phyloP scores from a whole-genome alignment of 345 rosid species.

The Litchi chinensis region DNA sequence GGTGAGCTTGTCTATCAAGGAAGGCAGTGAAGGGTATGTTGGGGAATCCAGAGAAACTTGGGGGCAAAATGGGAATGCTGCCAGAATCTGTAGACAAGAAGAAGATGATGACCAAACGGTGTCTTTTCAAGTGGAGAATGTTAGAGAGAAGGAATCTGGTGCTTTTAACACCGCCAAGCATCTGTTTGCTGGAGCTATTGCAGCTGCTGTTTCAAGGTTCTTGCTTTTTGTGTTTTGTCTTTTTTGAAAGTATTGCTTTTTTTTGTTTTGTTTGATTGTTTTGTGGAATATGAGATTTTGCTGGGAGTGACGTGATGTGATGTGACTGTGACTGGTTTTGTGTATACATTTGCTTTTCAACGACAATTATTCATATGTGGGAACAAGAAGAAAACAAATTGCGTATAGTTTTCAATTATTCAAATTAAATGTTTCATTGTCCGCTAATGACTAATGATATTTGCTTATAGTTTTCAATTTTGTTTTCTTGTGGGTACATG shows the following conservation, averaged over 20 bases:
- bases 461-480: neutral
- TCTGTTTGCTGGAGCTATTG: constrained; percentile 87
- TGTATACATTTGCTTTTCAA: too few species aligned
- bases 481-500: neutral
- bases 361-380: neutral
- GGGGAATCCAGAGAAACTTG: constrained; percentile 41
- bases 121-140: constrained; percentile 25
- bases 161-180: constrained; percentile 80
- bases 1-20: constrained; percentile 69
- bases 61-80: constrained; percentile 33
- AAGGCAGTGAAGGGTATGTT: constrained; percentile 44
- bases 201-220: constrained; percentile 92
- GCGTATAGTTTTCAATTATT: too few species aligned
- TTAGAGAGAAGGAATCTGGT: constrained; percentile 36
- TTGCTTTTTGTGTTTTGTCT: neutral
- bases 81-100: constrained; percentile 9
- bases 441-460: neutral
- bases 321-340: neutral
- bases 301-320: neutral
- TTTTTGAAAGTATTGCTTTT: neutral
- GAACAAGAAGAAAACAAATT: neutral
- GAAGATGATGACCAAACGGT: constrained; percentile 21
- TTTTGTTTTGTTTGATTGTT: neutral
- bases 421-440: neutral
- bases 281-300: neutral